phyloP scores from a whole-genome alignment of 768 basidiomycete genomes.

The Psilocybe cyanescens region DNA sequence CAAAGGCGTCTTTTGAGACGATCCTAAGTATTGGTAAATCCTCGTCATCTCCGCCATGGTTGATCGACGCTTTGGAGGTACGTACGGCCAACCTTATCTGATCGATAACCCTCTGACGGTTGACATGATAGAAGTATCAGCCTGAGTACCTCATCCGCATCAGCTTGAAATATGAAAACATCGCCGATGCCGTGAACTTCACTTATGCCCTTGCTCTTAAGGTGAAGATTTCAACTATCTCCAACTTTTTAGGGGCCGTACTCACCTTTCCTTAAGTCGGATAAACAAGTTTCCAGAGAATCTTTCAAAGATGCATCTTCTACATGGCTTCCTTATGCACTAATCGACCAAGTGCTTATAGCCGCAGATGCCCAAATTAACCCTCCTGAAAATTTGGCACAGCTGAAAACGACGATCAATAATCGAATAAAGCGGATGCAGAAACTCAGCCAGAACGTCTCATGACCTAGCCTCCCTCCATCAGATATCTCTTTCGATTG shows the following conservation, averaged over 20 bases:
- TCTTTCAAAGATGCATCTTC: constrained; percentile 54
- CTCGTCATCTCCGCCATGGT: constrained; percentile 78
- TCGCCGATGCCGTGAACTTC: constrained; percentile 78
- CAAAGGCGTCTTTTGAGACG: constrained; percentile 76
- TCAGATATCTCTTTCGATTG: not conserved
- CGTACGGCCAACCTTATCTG: not conserved
- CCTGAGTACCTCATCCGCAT: constrained; percentile 84
- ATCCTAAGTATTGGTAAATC: constrained; percentile 69
- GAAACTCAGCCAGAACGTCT: constrained; percentile 51
- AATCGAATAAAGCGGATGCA: constrained; percentile 72
- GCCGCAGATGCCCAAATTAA: constrained; percentile 60
- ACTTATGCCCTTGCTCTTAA: constrained; percentile 72
- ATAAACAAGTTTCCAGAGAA: constrained; percentile 53
- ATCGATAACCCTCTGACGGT: not conserved
- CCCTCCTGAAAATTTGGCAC: constrained; percentile 50
- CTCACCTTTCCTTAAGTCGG: constrained; percentile 43
- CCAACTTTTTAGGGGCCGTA: not conserved
- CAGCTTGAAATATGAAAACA: constrained; percentile 77
- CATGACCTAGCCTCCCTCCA: constrained; percentile 4
- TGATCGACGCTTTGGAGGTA: constrained; percentile 78
- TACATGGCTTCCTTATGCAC: constrained; percentile 83
- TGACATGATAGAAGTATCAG: constrained; percentile 59
- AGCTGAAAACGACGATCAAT: constrained; percentile 62
- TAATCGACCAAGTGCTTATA: constrained; percentile 81
- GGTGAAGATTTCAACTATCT: constrained; percentile 40